A percentile compares a stretch with the other conserved stretches of the same genome.
These are phyloP conservation scores for Debaryomyces coudertii DNA, from an alignment of 1,139 yeast species.

Conservation along the genomic window DNA sequence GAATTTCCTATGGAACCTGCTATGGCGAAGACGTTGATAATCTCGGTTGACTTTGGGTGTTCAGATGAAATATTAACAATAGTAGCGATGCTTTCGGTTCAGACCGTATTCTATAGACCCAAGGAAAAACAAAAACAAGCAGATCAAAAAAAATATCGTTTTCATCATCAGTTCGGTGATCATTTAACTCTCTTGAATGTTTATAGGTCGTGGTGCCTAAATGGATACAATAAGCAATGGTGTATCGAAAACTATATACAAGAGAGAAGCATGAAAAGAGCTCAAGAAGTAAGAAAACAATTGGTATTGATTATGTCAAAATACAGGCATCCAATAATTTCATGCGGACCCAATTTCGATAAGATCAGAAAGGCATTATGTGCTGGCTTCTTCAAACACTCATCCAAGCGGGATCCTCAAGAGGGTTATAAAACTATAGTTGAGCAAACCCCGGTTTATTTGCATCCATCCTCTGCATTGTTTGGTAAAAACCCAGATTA, in stretches of 20 bases:
- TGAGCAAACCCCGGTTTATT: constrained; percentile 75
- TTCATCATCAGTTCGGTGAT: constrained; percentile 82
- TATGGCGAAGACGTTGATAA: constrained; percentile 76
- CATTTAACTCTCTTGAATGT: constrained; percentile 85
- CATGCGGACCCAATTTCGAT: constrained; percentile 69
- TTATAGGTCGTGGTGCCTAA: constrained; percentile 73
- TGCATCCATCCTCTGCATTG: constrained; percentile 88
- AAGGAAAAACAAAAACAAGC: constrained; percentile 74
- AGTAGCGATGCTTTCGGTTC: constrained; percentile 91
- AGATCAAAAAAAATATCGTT: constrained; percentile 73
- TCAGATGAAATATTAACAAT: constrained; percentile 83
- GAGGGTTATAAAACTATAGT: constrained; percentile 76
- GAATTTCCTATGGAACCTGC: constrained; percentile 96
- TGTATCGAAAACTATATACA: constrained; percentile 82
- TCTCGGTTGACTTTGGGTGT: constrained; percentile 74
- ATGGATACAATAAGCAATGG: constrained; percentile 69
- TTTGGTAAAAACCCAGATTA: constrained; percentile 76
- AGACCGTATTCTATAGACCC: constrained; percentile 82
- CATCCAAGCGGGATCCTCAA: constrained; percentile 73
- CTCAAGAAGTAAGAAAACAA: constrained; percentile 79
- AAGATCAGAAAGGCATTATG: constrained; percentile 73
- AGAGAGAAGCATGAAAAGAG: constrained; percentile 75
- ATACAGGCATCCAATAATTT: constrained; percentile 50
- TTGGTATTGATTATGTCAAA: constrained; percentile 63
- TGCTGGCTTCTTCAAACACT: constrained; percentile 84